Percentiles rank a stretch among this genome's conserved stretches.
These are phyloP conservation scores for Citeromyces hawaiiensis DNA, from an alignment of 1,139 yeast species.

Conservation along the genomic window DNA sequence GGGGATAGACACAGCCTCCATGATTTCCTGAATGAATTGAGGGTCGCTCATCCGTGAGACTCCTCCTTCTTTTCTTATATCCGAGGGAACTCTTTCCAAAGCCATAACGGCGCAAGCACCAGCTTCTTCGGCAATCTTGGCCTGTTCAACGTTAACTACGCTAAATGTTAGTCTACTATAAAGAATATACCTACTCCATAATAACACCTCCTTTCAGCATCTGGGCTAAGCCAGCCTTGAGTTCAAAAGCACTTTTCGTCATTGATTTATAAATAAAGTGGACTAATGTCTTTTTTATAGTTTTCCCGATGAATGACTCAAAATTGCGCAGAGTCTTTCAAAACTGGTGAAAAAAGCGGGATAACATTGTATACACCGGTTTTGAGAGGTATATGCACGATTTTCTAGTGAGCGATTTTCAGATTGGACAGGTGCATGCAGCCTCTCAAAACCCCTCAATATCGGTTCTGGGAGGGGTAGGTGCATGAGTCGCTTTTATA, in stretches of 20 bases:
- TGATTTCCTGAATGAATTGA: constrained; percentile 62
- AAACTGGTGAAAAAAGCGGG: not conserved
- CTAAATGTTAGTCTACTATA: not conserved
- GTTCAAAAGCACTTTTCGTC: constrained; percentile 24
- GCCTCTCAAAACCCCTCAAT: not conserved
- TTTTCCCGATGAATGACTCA: not conserved
- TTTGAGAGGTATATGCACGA: not conserved
- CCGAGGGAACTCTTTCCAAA: constrained; percentile 76
- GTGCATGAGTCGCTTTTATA: too few species aligned
- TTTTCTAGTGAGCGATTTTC: not conserved
- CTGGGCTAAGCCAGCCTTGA: constrained; percentile 77
- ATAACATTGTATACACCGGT: not conserved
- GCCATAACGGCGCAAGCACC: constrained; percentile 95
- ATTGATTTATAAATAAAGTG: not conserved
- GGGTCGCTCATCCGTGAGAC: constrained; percentile 89
- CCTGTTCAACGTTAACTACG: constrained; percentile 47
- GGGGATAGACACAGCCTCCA: constrained; percentile 60
- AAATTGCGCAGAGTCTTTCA: not conserved
- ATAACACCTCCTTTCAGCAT: constrained; percentile 75
- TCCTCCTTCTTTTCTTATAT: constrained; percentile 72
- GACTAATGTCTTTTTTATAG: not conserved
- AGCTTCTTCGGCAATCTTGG: constrained; percentile 62
- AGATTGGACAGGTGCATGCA: not conserved
- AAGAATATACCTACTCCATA: constrained; percentile 23
- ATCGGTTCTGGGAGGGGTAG: not conserved